Conservation (phyloP, 1,284 basidiomycete species). For the Malassezia sp. region DNA sequence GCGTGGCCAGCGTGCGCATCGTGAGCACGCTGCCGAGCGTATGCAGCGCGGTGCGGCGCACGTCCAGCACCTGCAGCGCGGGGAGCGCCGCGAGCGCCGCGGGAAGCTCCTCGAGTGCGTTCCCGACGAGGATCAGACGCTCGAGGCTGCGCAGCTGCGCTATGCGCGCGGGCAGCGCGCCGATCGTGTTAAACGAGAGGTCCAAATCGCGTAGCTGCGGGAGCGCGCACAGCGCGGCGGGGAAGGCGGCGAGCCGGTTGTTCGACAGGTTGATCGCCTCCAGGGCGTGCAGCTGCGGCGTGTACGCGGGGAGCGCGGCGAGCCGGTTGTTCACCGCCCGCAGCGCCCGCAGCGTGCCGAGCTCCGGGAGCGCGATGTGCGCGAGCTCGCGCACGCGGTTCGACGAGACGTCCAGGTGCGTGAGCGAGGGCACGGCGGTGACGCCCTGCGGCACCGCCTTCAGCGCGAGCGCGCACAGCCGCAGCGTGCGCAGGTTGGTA, state of each 20-base stretch:
- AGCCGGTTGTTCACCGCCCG: conserved; percentile 87
- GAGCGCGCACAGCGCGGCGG: conserved; percentile 65
- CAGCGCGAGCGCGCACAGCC: conserved; percentile 83
- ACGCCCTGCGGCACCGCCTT: conserved; percentile 83
- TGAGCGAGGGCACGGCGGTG: conserved; percentile 62
- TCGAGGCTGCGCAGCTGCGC: conserved; percentile 53
- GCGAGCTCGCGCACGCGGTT: conserved; percentile 85
- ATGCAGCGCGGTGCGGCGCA: conserved; percentile 37
- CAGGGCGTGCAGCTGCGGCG: conserved; percentile 62
- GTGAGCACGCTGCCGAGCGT: conserved; percentile 31
- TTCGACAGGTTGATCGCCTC: conserved; percentile 86
- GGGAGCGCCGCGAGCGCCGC: conserved; percentile 26
- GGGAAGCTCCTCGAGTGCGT: conserved; percentile 34
- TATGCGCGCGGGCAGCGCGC: conserved; percentile 68
- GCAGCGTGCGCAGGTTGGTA: conserved; percentile 68
- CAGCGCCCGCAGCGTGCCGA: conserved; percentile 62
- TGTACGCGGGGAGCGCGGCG: conserved; percentile 72
- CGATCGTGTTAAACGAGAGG: conserved; percentile 86
- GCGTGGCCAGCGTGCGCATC: conserved; percentile 28
- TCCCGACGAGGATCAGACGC: conserved; percentile 37
- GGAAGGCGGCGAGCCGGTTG: conserved; percentile 81
- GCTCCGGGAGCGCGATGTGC: conserved; percentile 68
- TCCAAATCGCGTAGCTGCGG: conserved; percentile 70
- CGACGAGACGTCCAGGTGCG: conserved; percentile 77
- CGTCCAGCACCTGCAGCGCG: conserved; percentile 34